Base-by-base conservation (phyloP, 78 protist species). In the Thecamonas trahens region DNA sequence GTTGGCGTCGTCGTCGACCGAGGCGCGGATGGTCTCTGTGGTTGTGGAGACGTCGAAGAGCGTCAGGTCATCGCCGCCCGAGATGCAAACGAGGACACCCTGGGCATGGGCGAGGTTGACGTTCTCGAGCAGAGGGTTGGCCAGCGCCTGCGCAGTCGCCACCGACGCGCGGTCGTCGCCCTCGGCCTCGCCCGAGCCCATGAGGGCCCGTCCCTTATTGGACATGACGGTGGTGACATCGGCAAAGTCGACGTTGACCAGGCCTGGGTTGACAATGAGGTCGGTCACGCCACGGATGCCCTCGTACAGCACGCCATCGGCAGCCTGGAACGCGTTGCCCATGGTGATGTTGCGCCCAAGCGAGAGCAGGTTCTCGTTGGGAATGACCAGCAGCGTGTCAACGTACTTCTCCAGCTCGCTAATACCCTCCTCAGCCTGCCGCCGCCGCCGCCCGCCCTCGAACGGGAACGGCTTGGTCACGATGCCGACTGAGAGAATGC, bases 211-310 rank as follows among this genome's bases (percentile, higher is more conserved):
- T 6, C 90, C 90, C 26, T 76, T 72, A 50, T 74, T 69, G 24
- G 77, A 35, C 88, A 89, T 85, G 53, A 85, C 76, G 24, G 87
- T 50, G 35, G 39, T 37, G 37, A 89, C 94, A n/a, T n/a, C n/a
- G n/a, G n/a, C n/a, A 20, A 77, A 77, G 61, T 77, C 83, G 22
- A 77, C 63, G 47, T 77, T 77, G 61, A 77, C 54, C 22, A 77
- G 74, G 3, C 83, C 83, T 1, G 83, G 74, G 52, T 52, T 17
- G 54, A 42, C n/a, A 44, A 77, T 77, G 53, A 77, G 45, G 47
- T 73, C 79, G 4, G 67, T 28, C 39, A 77, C 57, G 29, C 74
- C 67, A 24, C 26, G 47, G 13, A 77, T 70, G 58, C 79, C 83
- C 61, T 64, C 63, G 22, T 11, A 55, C 50, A 76, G 69, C 31